phyloP scores from a whole-genome alignment of 495 filamentous ascomycete species.

The Penicillium turbatum region DNA sequence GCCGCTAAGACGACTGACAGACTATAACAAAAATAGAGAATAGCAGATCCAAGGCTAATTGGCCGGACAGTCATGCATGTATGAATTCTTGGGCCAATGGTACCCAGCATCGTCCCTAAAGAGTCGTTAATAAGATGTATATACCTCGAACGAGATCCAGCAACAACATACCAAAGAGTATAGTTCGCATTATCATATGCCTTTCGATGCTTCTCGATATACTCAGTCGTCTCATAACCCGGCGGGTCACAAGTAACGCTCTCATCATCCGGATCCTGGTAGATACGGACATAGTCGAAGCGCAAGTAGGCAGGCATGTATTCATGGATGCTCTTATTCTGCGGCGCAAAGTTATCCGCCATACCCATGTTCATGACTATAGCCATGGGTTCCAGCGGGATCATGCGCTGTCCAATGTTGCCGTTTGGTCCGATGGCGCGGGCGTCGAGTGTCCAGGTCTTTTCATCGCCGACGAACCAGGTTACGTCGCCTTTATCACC shows the following conservation, averaged over 20 bases:
- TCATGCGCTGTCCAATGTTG: slow-evolving; percentile 64
- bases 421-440: slow-evolving; percentile 66
- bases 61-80: slow-evolving; percentile 41
- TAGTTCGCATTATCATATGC: slow-evolving; percentile 64
- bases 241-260: slow-evolving; percentile 69
- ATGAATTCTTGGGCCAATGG: slow-evolving; percentile 46
- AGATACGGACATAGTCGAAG: slow-evolving; percentile 72
- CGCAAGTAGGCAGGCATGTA: slow-evolving; percentile 66
- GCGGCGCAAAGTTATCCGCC: slow-evolving; percentile 59
- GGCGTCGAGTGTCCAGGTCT: slow-evolving; percentile 64
- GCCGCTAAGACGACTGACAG: slow-evolving; percentile 32
- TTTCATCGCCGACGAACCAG: slow-evolving; percentile 64
- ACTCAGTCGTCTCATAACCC: slow-evolving; percentile 65
- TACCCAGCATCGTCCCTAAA: slow-evolving; percentile 38
- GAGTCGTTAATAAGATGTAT: slow-evolving; percentile 2
- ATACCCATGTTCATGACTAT: slow-evolving; percentile 72
- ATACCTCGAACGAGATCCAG: neutral
- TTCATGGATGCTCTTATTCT: slow-evolving; percentile 52
- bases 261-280: slow-evolving; percentile 57
- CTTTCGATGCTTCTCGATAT: slow-evolving; percentile 60
- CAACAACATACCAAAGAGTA: slow-evolving; percentile 46
- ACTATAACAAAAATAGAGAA: slow-evolving; percentile 7
- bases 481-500: slow-evolving; percentile 57
- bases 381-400: slow-evolving; percentile 67
- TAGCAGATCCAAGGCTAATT: neutral